phyloP scores from a whole-genome alignment of 78 protist genomes.

The Dictyostelium firmibasis region DNA sequence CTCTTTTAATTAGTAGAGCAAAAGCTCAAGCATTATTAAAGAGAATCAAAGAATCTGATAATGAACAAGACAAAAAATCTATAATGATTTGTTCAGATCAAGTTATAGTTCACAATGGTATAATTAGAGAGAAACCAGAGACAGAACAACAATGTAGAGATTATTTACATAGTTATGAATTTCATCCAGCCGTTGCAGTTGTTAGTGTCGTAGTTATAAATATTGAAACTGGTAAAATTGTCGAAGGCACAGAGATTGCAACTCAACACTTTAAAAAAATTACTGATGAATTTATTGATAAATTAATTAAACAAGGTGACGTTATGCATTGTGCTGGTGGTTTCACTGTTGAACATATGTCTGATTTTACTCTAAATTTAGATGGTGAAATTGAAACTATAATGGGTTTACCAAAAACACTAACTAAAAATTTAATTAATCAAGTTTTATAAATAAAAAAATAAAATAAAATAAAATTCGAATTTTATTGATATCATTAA shows the following conservation, averaged over 20 bases:
- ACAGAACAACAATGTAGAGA: conserved; percentile 44
- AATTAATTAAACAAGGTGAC: conserved; percentile 60
- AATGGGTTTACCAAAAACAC: conserved; percentile 59
- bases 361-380: background rate
- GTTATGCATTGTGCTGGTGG: conserved; percentile 81
- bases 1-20: conserved; percentile 49
- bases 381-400: conserved; percentile 57
- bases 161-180: conserved; percentile 46
- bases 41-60: background rate
- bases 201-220: conserved; percentile 59
- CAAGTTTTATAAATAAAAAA: background rate
- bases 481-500: no score
- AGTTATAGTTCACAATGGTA: conserved; percentile 49
- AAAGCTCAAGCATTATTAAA: conserved; percentile 66
- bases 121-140: conserved; percentile 82
- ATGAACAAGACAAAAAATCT: background rate
- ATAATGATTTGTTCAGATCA: conserved; percentile 80
- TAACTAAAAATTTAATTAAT: background rate
- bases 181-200: conserved; percentile 38
- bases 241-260: conserved; percentile 60
- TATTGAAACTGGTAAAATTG: conserved; percentile 29
- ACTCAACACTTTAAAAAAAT: conserved; percentile 43
- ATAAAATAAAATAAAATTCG: no score
- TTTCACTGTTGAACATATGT: conserved; percentile 69
- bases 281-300: conserved; percentile 19